Base-by-base conservation (phyloP, 352 stramenopile genomes). In the Pilasporangium apinafurcum region DNA sequence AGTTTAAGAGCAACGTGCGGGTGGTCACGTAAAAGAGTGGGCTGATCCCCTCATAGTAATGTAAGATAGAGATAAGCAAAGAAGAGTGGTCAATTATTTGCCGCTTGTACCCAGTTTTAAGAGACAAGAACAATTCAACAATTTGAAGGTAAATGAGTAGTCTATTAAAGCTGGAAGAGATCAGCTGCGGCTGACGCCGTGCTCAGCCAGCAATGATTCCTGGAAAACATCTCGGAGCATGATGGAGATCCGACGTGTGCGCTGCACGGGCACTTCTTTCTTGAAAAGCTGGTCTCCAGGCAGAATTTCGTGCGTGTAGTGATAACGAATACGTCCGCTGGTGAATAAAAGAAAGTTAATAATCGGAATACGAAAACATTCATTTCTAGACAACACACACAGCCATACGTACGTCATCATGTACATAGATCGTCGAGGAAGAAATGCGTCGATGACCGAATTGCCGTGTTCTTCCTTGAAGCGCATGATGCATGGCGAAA, bases 291-390 rank as follows among this genome's bases (percentile, higher is more conserved):
- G 78, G 18, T 51, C 36, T 28, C 72, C 76, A 7, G 76, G 76
- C 4, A 93, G 55, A 36, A 93, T 88, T 62, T 90, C 78, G 58
- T 93, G 81, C 34, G 76, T 88, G 69, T 93, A 93, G 54, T 88
- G 64, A 53, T 89, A 93, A 22, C 81, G 81, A 33, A 93, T 60
- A 27, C 81, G 71, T 12, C 76, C 81, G 1, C 74, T 86, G 25
- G 10, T 18, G 12, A 12, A 20, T 10, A 22, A 46, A 24, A 17
- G 29, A 18, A 20, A 13, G 8, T 41, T n/a, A 29, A 32, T 12
- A 32, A n/a, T n/a, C n/a, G n/a, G n/a, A n/a, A n/a, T n/a, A n/a
- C n/a, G n/a, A n/a, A n/a, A n/a, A n/a, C n/a, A n/a, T n/a, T n/a
- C n/a, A n/a, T n/a, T n/a, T n/a, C n/a, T n/a, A 42, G 5, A 31